These are phyloP conservation scores for Vachellia pachyceras DNA, from an alignment of 306 rosid genomes.

Conservation along the genomic window DNA sequence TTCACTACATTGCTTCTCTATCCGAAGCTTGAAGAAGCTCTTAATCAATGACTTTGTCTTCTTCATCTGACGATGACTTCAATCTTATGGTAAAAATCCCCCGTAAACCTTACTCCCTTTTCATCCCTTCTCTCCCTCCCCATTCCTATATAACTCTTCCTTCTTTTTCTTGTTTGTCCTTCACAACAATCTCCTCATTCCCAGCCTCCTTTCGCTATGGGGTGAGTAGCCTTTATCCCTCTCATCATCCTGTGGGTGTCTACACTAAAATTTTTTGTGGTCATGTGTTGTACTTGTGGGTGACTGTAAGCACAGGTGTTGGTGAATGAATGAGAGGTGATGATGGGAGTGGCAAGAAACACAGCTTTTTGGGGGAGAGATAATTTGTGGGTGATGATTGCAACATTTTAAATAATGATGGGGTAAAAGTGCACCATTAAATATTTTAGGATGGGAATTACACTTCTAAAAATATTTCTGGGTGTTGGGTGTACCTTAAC, in stretches of 20 bases:
- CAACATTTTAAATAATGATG: no score
- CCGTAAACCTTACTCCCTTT: constrained; percentile 23
- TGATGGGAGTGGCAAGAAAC: no score
- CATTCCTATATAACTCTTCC: constrained; percentile 20
- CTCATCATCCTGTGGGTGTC: background rate
- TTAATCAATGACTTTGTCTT: constrained; percentile 60
- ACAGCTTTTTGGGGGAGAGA: no score
- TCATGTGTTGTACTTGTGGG: background rate
- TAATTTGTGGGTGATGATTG: no score
- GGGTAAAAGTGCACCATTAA: no score
- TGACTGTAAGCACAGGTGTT: no score
- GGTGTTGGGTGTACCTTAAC: no score
- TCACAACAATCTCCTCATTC: constrained; percentile 59
- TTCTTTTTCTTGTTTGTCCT: background rate
- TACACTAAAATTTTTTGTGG: background rate
- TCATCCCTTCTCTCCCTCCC: background rate
- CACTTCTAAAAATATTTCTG: no score
- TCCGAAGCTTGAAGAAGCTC: constrained; percentile 26
- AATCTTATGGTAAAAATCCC: constrained; percentile 68
- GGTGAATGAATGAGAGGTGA: no score
- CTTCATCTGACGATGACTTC: constrained; percentile 70
- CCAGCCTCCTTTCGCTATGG: constrained; percentile 60
- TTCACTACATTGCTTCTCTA: constrained; percentile 4
- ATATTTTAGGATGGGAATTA: no score
- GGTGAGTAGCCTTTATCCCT: constrained; percentile 58